Conservation (phyloP, 495 filamentous ascomycete species). For the Aspergillus baeticus region DNA sequence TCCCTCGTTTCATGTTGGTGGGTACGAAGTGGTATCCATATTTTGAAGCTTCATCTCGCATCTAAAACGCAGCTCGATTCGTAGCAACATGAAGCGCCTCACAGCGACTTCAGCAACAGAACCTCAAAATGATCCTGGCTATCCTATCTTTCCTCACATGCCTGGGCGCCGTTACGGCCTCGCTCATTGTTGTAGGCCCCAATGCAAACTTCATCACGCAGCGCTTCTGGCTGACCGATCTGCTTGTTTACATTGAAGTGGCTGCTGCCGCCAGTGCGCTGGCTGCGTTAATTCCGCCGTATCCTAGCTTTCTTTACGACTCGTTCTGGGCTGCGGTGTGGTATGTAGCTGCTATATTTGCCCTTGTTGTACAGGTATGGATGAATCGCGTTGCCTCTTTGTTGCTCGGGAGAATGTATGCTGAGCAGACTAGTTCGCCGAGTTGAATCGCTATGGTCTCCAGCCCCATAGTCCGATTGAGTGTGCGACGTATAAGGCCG, state of each 20-base stretch:
- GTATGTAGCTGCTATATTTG: background rate
- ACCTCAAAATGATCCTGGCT: too few species aligned
- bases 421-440: too few species aligned
- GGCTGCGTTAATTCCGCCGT: background rate
- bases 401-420: too few species aligned
- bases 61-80: too few species aligned
- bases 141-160: background rate
- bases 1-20: too few species aligned
- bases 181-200: constrained; percentile 1
- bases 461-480: background rate
- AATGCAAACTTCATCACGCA: background rate
- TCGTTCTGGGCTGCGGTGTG: background rate
- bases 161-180: background rate
- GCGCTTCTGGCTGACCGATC: background rate
- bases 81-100: too few species aligned
- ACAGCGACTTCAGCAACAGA: too few species aligned
- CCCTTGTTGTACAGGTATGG: constrained; percentile 1
- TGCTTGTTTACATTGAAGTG: constrained; percentile 4
- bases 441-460: background rate
- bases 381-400: too few species aligned
- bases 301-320: constrained; percentile 6
- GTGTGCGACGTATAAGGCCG: constrained; percentile 2
- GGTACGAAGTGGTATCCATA: too few species aligned
- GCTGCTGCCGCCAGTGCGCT: background rate
- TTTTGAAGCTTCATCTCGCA: too few species aligned